phyloP scores from a whole-genome alignment of 805 yeast genomes.

The Cyberlindnera americana region DNA sequence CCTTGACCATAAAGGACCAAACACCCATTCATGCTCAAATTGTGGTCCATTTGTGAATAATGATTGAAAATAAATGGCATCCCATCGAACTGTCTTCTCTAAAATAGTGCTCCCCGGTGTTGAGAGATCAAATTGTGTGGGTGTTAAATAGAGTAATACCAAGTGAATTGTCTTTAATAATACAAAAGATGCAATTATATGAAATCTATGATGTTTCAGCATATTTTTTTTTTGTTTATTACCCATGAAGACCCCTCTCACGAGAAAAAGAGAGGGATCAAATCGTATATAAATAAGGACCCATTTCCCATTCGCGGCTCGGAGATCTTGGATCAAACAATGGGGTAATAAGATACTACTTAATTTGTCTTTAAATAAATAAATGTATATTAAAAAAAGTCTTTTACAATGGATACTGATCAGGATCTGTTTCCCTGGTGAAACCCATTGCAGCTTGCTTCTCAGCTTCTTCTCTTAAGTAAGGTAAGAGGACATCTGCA shows the following conservation, averaged over 20 bases:
- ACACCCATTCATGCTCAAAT: conserved; percentile 92
- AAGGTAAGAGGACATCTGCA: conserved; percentile 52
- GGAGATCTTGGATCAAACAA: no score
- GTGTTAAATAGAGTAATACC: conserved; percentile 3
- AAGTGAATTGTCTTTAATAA: conserved; percentile 6
- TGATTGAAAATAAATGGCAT: conserved; percentile 70
- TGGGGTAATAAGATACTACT: no score
- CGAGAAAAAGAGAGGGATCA: no score
- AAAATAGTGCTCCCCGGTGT: conserved; percentile 10
- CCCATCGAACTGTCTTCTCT: conserved; percentile 73
- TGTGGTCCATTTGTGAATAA: conserved; percentile 43
- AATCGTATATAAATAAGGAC: no score
- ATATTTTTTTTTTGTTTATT: no score
- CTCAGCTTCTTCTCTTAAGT: conserved; percentile 43
- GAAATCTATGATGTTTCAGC: not conserved
- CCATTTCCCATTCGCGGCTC: no score
- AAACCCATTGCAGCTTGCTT: conserved; percentile 26
- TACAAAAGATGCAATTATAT: conserved; percentile 4
- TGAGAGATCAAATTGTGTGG: conserved; percentile 12
- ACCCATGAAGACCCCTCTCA: no score
- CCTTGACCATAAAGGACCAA: conserved; percentile 74
- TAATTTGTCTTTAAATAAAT: not conserved
- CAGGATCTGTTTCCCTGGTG: conserved; percentile 20
- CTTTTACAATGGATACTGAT: conserved; percentile 14
- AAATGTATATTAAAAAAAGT: not conserved